phyloP scores from a whole-genome alignment of 2,329 filamentous ascomycete species.

The Penicillium glabrum region DNA sequence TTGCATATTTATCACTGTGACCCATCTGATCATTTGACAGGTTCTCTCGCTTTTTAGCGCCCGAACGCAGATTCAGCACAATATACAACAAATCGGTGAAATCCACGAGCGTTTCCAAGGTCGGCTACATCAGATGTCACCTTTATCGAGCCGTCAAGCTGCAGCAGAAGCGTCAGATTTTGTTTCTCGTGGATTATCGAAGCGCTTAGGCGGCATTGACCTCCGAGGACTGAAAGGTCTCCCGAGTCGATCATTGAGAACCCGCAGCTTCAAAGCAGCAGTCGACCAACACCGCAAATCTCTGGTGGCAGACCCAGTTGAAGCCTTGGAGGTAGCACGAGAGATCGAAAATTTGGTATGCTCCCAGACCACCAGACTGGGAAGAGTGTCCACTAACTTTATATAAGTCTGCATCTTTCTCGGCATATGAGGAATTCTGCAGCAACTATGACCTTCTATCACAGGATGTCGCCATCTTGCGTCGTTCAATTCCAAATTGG shows the following conservation, averaged over 20 bases:
- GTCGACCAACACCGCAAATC: slow-evolving; percentile 32
- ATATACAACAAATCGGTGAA: slow-evolving; percentile 75
- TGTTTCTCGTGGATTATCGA: slow-evolving; percentile 37
- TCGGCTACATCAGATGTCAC: slow-evolving; percentile 69
- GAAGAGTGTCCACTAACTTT: slow-evolving; percentile 42
- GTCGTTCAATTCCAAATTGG: slow-evolving; percentile 71
- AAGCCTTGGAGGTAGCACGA: slow-evolving; percentile 54
- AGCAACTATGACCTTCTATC: slow-evolving; percentile 86
- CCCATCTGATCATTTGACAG: slow-evolving; percentile 41
- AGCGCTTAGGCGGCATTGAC: slow-evolving; percentile 51
- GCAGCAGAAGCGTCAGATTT: slow-evolving; percentile 22
- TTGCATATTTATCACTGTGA: background rate
- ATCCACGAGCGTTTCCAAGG: slow-evolving; percentile 80
- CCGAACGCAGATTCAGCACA: slow-evolving; percentile 72
- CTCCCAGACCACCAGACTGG: background rate
- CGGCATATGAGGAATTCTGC: slow-evolving; percentile 87
- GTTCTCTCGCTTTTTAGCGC: slow-evolving; percentile 74
- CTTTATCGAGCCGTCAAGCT: slow-evolving; percentile 52
- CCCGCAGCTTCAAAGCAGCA: slow-evolving; percentile 29
- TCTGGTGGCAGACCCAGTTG: slow-evolving; percentile 52
- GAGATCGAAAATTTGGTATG: slow-evolving; percentile 55
- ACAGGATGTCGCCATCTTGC: slow-evolving; percentile 69
- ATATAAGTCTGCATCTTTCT: slow-evolving; percentile 73
- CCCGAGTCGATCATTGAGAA: slow-evolving; percentile 28
- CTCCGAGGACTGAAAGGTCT: slow-evolving; percentile 36